phyloP scores from a whole-genome alignment of 257 asterid species.

The Solanum phureja region DNA sequence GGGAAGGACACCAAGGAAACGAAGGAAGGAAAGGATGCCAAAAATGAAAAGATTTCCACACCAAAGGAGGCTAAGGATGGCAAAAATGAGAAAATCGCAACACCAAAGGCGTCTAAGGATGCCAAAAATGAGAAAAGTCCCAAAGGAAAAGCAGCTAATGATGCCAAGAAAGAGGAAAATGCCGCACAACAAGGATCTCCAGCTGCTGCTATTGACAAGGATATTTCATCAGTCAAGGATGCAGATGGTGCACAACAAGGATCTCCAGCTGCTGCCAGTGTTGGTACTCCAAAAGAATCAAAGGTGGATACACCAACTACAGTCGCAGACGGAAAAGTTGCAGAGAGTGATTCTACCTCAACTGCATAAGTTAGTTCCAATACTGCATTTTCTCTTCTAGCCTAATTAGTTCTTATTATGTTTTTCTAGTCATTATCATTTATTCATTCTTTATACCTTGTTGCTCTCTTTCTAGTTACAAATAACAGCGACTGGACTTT shows the following conservation, averaged over 20 bases:
- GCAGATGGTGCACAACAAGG: conserved; percentile 9
- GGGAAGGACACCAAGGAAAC: conserved; percentile 23
- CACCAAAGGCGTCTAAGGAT: conserved; percentile 13
- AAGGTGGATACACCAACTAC: conserved; percentile 18
- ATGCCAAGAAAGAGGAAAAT: conserved; percentile 4
- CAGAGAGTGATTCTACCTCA: conserved; percentile 17
- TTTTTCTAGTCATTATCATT: neutral
- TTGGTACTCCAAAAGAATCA: conserved; percentile 16
- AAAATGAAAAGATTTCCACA: neutral
- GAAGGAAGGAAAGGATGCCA: conserved; percentile 20
- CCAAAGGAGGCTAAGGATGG: conserved; percentile 14
- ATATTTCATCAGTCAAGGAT: neutral
- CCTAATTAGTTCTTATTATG: neutral
- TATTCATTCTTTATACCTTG: neutral
- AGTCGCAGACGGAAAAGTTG: conserved; percentile 9
- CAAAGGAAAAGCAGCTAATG: neutral
- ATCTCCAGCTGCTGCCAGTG: neutral
- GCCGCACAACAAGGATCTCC: neutral
- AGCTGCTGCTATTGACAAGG: conserved; percentile 1
- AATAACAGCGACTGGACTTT: neutral
- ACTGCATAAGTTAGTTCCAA: conserved; percentile 8
- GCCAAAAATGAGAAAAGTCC: conserved; percentile 5
- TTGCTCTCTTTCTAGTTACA: neutral
- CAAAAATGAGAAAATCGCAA: conserved; percentile 1
- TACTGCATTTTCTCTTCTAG: neutral